Conservation (phyloP, 805 yeast genomes). For the Lipomyces japonicus region DNA sequence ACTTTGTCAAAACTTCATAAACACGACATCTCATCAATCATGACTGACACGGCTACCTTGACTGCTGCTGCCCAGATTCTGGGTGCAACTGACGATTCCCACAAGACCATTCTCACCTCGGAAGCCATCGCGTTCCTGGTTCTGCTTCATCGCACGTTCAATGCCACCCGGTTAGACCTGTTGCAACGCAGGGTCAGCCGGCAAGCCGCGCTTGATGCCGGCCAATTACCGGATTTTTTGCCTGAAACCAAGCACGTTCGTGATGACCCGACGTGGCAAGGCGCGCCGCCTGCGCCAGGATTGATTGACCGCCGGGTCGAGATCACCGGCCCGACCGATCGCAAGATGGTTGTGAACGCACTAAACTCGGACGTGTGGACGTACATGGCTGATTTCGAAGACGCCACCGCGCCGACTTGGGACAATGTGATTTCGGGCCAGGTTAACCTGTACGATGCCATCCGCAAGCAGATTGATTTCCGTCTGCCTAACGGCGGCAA, state of each 20-base stretch:
- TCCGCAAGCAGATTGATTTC: slow-evolving; percentile 51
- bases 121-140: slow-evolving; percentile 67
- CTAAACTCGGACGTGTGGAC: slow-evolving; percentile 66
- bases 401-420: slow-evolving; percentile 71
- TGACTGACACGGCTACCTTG: slow-evolving; percentile 10
- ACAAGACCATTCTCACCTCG: slow-evolving; percentile 54
- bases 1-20: neutral
- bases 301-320: slow-evolving; percentile 68
- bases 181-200: slow-evolving; percentile 53
- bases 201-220: slow-evolving; percentile 56
- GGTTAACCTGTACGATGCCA: slow-evolving; percentile 65
- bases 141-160: slow-evolving; percentile 61
- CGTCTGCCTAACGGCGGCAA: slow-evolving; percentile 37
- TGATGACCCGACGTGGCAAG: slow-evolving; percentile 66
- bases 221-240: slow-evolving; percentile 63
- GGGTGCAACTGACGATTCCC: slow-evolving; percentile 48
- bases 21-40: neutral
- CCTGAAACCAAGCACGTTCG: slow-evolving; percentile 62
- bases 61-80: slow-evolving; percentile 38
- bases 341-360: slow-evolving; percentile 73
- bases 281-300: slow-evolving; percentile 66
- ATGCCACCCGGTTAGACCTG: slow-evolving; percentile 52
- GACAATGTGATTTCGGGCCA: slow-evolving; percentile 63
- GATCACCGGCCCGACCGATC: slow-evolving; percentile 72
- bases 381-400: slow-evolving; percentile 75